phyloP scores from a whole-genome alignment of 163 green algal genomes.

The Scenedesmus sp. region DNA sequence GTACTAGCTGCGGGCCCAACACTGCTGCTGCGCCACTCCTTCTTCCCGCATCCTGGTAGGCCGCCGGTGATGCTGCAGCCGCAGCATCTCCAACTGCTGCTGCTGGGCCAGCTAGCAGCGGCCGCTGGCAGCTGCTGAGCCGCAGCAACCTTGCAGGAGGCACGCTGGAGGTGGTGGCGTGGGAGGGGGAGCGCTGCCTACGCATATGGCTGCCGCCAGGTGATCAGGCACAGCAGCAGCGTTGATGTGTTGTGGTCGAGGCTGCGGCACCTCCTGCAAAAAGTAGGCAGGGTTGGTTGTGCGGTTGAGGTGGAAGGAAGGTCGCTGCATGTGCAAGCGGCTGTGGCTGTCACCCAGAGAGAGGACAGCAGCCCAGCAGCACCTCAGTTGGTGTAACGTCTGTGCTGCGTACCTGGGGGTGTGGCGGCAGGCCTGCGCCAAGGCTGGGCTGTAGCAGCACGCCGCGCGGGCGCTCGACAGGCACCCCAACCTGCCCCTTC shows the following conservation, averaged over 20 bases:
- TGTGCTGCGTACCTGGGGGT: too few species aligned
- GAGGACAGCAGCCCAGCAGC: neutral
- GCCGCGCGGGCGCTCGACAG: too few species aligned
- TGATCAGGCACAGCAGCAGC: neutral
- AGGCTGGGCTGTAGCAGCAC: too few species aligned
- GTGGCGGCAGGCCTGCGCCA: too few species aligned
- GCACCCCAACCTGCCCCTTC: too few species aligned
- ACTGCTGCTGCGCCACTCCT: neutral
- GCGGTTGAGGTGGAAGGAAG: constrained; percentile 43
- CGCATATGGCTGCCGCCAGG: constrained; percentile 67
- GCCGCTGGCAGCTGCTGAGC: constrained; percentile 30
- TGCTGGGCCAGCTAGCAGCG: neutral
- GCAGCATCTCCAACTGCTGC: neutral
- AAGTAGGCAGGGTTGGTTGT: too few species aligned
- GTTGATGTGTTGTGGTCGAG: neutral
- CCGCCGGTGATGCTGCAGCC: neutral
- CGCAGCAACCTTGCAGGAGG: constrained; percentile 58
- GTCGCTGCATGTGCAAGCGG: constrained; percentile 62
- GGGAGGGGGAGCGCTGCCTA: constrained; percentile 55
- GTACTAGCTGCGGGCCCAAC: neutral
- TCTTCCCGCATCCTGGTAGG: neutral
- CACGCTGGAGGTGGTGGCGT: constrained; percentile 58
- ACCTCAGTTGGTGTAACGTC: neutral
- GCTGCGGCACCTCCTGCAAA: too few species aligned
- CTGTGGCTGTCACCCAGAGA: constrained; percentile 67